A percentile compares a stretch with the other conserved stretches of the same genome.
Evolutionary conservation across 306 rosid genomes (phyloP).

Genomic region (Biancaea sappan): DNA sequence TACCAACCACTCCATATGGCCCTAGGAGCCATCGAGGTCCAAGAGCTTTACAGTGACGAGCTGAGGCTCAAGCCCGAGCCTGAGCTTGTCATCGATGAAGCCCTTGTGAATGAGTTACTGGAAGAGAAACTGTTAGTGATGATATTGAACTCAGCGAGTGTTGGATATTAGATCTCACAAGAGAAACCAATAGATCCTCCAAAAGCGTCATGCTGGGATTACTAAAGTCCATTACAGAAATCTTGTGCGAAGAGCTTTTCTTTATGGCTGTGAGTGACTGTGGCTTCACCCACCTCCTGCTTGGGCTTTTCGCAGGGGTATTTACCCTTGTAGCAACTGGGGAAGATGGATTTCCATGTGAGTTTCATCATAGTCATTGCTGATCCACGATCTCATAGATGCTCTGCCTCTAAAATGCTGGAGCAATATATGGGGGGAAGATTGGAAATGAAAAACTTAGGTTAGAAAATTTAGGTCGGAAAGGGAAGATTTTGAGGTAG

Average conservation of each 20-base stretch:
- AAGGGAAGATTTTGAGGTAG: not conserved
- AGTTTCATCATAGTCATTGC: conserved; percentile 52
- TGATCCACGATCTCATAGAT: conserved; percentile 28
- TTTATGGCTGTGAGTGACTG: conserved; percentile 39
- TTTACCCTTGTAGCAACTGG: conserved; percentile 60
- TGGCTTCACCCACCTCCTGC: conserved; percentile 53
- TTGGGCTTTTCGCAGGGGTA: conserved; percentile 42
- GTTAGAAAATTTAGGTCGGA: conserved; percentile 39
- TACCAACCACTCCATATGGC: no score
- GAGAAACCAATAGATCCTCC: conserved; percentile 77
- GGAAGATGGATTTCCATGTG: conserved; percentile 57
- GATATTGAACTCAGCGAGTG: conserved; percentile 73
- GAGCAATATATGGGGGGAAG: conserved; percentile 14
- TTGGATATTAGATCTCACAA: conserved; percentile 72
- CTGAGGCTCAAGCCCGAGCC: conserved; percentile 76
- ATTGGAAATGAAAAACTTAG: conserved; percentile 6
- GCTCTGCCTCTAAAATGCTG: not conserved
- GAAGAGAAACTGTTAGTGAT: conserved; percentile 81
- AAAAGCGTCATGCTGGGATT: conserved; percentile 54
- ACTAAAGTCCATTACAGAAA: conserved; percentile 66
- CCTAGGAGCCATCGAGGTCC: no score
- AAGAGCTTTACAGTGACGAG: conserved; percentile 85
- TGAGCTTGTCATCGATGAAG: conserved; percentile 79
- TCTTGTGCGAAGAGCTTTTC: conserved; percentile 56
- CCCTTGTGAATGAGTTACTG: conserved; percentile 81